Conservation (phyloP, 2,329 filamentous ascomycete genomes). For the Chrysoporthe deuterocubensis region DNA sequence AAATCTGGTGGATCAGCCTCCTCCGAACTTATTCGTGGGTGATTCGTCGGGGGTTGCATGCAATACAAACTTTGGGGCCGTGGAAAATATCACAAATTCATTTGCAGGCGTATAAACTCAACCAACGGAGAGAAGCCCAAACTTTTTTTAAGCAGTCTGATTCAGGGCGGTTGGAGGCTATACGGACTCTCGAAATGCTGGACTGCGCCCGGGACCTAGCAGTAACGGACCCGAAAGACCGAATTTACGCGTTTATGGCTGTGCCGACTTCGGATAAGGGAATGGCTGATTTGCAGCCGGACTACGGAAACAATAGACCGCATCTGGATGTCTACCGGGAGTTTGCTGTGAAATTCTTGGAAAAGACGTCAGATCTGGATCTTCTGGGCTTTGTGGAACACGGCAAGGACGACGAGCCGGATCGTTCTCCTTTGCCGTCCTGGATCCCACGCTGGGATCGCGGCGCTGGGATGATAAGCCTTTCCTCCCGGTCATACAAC, state of each 20-base stretch:
- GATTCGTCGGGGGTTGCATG: fast-evolving
- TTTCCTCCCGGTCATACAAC: background rate
- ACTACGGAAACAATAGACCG: constrained; percentile 5
- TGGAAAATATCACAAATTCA: background rate
- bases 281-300: constrained; percentile 8
- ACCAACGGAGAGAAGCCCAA: background rate
- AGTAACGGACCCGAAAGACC: constrained; percentile 4
- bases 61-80: too few relatives aligned
- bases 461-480: too few relatives aligned
- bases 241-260: constrained; percentile 21
- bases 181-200: background rate
- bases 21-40: background rate
- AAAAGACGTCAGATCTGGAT: constrained; percentile 10
- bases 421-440: constrained; percentile 39
- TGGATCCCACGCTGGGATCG: constrained; percentile 22
- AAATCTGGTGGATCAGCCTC: constrained; percentile 1
- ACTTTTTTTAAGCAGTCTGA: background rate
- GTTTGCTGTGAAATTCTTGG: constrained; percentile 11
- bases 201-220: background rate
- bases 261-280: constrained; percentile 3
- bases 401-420: constrained; percentile 40
- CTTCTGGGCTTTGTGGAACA: constrained; percentile 9
- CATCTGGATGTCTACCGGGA: constrained; percentile 21
- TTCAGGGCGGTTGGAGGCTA: background rate
- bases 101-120: background rate